Evolutionary conservation across 2,329 filamentous ascomycete species (phyloP), one percentile per base, ranked within the genome.

Genomic region (Paraconiothyrium sp.): DNA sequence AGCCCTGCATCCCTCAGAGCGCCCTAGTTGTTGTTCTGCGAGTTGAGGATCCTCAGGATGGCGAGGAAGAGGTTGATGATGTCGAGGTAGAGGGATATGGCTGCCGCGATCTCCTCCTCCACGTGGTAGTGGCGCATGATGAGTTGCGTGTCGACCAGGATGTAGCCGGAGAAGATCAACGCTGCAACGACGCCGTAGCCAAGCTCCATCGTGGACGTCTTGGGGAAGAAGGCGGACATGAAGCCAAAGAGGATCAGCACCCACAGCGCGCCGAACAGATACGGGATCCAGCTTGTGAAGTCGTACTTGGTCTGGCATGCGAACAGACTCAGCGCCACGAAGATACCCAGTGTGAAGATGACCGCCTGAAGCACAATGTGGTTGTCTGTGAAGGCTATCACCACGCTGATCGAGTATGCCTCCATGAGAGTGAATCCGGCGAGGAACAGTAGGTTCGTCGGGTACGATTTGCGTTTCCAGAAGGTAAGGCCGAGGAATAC

Each of bases 261-360:
- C 95, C 95, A 98, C 20, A 99, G 86, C 0, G 86, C 90, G 61
- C 94, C 94, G 73, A 96, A 96, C 3, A 98, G 88, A 78, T 97
- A 98, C 20, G 95, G 94, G 84, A 94, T 92, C 94, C 95, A 99
- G 67, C 88, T 90, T 1, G 94, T 98, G 78, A 99, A 99, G 84
- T 99, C 95, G 77, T 99, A 99, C 79, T 96, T 97, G 67, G 92
- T 92, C 84, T 99, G 95, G 87, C 94, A 97, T 54, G 95, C 95
- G 78, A 99, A 98, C 48, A 94, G 80, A 3, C 86, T 89, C 60
- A 90, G 78, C 34, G 84, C 86, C 49, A 89, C 79, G 72, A 90
- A 90, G 70, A 90, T 88, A 56, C 83, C 88, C 10, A 89, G 78
- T 1, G 95, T 99, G 60, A 99, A 88, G 67, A 97, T 81, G 37